Conservation (phyloP, 208 protist species). For the Acanthamoeba rhysodes region DNA sequence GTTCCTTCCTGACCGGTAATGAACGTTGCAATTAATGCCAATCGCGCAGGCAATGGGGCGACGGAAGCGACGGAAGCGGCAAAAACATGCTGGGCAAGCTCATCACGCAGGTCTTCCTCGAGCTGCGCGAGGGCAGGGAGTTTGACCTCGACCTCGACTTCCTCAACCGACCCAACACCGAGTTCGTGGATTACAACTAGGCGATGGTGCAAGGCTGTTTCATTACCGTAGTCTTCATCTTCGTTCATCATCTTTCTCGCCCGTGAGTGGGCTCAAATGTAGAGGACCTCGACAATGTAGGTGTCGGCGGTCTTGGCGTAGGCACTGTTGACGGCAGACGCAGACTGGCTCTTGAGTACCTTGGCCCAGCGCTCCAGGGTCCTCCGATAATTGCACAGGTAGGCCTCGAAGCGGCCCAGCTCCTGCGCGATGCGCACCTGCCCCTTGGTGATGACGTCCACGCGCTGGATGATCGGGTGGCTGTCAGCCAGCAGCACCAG, state of each 20-base stretch:
- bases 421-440: background rate
- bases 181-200: background rate
- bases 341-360: background rate
- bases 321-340: background rate
- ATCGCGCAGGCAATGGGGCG: background rate
- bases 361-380: background rate
- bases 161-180: background rate
- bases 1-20: background rate
- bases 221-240: too few species aligned
- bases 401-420: background rate
- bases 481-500: constrained; percentile 39
- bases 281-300: background rate
- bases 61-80: constrained; percentile 8
- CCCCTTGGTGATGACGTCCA: background rate
- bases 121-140: constrained; percentile 11
- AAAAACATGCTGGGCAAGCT: constrained; percentile 44
- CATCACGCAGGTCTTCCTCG: constrained; percentile 35
- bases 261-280: background rate
- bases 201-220: too few species aligned
- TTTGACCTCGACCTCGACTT: constrained; percentile 8
- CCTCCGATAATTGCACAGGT: background rate
- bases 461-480: constrained; percentile 32
- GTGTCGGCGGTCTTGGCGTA: background rate
- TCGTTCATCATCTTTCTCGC: too few species aligned
- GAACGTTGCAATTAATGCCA: too few species aligned